Percentiles rank a stretch among this genome's conserved stretches.
These are phyloP conservation scores for Mycogone perniciosa DNA, from an alignment of 2,329 filamentous ascomycete genomes.

Conservation along the genomic window DNA sequence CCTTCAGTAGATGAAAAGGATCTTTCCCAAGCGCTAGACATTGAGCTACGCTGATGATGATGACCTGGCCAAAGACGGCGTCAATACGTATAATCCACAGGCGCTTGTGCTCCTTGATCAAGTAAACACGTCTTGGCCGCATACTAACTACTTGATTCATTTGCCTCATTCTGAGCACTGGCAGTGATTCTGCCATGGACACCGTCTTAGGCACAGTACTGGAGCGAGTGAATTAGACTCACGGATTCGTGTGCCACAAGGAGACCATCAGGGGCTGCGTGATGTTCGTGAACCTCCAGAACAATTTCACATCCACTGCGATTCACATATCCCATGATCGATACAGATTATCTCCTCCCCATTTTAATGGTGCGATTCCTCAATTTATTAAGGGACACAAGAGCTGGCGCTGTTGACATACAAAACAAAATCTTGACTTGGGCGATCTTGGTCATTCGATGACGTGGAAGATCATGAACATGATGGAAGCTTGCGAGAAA, in stretches of 20 bases:
- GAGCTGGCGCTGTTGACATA: conserved; percentile 38
- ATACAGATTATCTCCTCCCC: conserved; percentile 56
- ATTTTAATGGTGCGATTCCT: conserved; percentile 55
- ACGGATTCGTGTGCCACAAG: conserved; percentile 58
- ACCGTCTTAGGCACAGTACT: conserved; percentile 55
- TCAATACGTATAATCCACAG: conserved; percentile 17
- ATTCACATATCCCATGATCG: conserved; percentile 57
- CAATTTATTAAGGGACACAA: conserved; percentile 22
- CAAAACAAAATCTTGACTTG: conserved; percentile 50
- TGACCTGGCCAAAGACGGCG: conserved; percentile 18
- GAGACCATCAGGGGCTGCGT: conserved; percentile 61
- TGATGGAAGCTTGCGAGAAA: conserved; percentile 47
- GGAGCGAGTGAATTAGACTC: conserved; percentile 53
- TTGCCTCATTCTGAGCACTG: conserved; percentile 36
- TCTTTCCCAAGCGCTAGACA: conserved; percentile 13
- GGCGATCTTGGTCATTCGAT: conserved; percentile 43
- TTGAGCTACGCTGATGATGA: conserved; percentile 17
- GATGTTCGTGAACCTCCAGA: conserved; percentile 50
- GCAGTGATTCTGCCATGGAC: conserved; percentile 50
- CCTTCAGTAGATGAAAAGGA: neutral
- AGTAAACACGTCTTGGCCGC: too few relatives aligned
- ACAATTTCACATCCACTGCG: conserved; percentile 46
- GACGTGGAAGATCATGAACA: conserved; percentile 52
- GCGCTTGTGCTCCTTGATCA: too few relatives aligned
- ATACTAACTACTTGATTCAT: too few relatives aligned